These are phyloP conservation scores for Zea mays DNA, from an alignment of 176 grass and related monocot species.

Conservation along the genomic window DNA sequence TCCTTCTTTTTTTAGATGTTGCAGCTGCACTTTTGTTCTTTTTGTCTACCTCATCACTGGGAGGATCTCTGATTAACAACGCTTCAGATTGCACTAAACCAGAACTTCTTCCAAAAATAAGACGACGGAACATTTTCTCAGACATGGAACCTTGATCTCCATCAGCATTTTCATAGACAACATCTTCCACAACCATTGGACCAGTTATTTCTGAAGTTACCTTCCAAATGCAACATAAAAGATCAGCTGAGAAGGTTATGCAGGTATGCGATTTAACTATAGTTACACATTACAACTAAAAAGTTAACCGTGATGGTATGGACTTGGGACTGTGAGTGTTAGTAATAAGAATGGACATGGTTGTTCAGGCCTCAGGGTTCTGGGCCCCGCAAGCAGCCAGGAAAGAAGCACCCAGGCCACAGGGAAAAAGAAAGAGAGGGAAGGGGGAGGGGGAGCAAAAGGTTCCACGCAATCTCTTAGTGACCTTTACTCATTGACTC, in stretches of 20 bases:
- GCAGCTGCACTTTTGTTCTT: constrained; percentile 48
- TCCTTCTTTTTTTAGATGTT: constrained; percentile 58
- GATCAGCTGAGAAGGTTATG: constrained; percentile 25
- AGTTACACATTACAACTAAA: constrained; percentile 5
- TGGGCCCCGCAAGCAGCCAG: background rate
- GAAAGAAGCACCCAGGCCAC: background rate
- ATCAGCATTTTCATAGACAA: constrained; percentile 72
- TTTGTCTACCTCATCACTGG: constrained; percentile 36
- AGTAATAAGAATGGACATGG: background rate
- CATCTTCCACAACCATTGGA: constrained; percentile 89
- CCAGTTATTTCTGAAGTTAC: constrained; percentile 81
- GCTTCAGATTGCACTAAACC: constrained; percentile 96
- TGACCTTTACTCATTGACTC: background rate
- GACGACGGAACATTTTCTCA: constrained; percentile 66
- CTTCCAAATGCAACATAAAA: constrained; percentile 50
- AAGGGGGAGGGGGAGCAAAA: background rate
- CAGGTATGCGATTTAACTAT: background rate
- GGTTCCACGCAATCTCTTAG: background rate
- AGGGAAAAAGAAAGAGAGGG: background rate
- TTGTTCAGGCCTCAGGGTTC: background rate
- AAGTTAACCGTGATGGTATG: background rate
- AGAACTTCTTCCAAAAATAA: constrained; percentile 87
- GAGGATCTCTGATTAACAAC: constrained; percentile 53
- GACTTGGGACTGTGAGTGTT: background rate
- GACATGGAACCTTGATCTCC: constrained; percentile 38